These are phyloP conservation scores for Pyrenula massariospora DNA, from an alignment of 495 filamentous ascomycete species.

Conservation along the genomic window DNA sequence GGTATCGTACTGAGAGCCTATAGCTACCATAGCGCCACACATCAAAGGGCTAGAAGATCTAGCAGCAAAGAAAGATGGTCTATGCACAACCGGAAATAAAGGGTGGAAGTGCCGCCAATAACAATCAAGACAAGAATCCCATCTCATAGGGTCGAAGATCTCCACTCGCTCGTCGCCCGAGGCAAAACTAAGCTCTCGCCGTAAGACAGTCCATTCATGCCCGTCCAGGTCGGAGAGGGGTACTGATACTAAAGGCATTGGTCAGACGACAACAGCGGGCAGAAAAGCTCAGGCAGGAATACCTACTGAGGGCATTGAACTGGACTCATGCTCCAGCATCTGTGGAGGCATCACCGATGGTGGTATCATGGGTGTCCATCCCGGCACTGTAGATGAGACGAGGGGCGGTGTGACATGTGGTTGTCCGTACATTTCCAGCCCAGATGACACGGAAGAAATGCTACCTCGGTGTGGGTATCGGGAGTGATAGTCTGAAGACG, in stretches of 20 bases:
- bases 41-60: conserved; percentile 20
- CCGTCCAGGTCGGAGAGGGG: conserved; percentile 29
- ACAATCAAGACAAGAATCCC: conserved; percentile 22
- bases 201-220: conserved; percentile 24
- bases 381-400: background rate
- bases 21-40: conserved; percentile 24
- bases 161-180: conserved; percentile 14
- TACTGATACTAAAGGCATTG: conserved; percentile 28
- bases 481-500: conserved; percentile 1
- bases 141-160: conserved; percentile 21
- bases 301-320: conserved; percentile 4
- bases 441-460: conserved; percentile 3
- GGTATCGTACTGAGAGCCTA: conserved; percentile 25
- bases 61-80: conserved; percentile 18
- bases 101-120: conserved; percentile 31
- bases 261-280: background rate
- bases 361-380: background rate
- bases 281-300: conserved; percentile 1
- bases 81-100: conserved; percentile 27
- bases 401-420: background rate
- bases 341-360: background rate
- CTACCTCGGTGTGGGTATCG: conserved; percentile 3
- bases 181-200: conserved; percentile 22
- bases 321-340: background rate
- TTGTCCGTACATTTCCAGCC: background rate